A percentile compares a stretch with the other conserved stretches of the same genome.
phyloP scores from a whole-genome alignment of 306 rosid genomes.

The Casuarina equisetifolia region DNA sequence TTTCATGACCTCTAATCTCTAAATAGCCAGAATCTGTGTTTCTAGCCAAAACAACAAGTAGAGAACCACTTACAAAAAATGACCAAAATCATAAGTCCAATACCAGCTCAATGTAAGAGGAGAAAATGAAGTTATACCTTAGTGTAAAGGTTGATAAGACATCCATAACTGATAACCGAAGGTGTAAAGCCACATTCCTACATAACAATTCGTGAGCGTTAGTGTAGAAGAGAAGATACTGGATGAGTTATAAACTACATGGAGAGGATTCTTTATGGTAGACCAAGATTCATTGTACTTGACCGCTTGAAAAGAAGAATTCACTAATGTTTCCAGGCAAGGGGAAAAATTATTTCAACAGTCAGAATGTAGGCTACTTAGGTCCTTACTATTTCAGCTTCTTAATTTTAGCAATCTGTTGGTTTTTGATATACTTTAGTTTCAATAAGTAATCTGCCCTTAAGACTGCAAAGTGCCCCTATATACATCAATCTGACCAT shows the following conservation, averaged over 20 bases:
- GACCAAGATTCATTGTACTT: background rate
- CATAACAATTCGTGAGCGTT: constrained; percentile 20
- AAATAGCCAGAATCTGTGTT: background rate
- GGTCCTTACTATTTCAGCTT: background rate
- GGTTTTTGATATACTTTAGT: background rate
- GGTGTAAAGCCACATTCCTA: constrained; percentile 98
- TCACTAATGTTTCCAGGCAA: background rate
- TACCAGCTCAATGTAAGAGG: constrained; percentile 17
- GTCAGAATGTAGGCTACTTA: background rate
- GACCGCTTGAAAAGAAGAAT: background rate
- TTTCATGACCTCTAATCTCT: background rate
- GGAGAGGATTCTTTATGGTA: background rate
- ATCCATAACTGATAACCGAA: constrained; percentile 85
- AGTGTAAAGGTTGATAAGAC: constrained; percentile 82
- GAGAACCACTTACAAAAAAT: constrained; percentile 1
- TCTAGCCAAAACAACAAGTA: background rate
- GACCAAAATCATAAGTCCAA: background rate
- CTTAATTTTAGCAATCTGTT: background rate
- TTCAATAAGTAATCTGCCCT: background rate
- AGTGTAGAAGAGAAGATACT: constrained; percentile 16
- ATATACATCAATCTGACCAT: background rate
- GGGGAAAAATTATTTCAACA: background rate
- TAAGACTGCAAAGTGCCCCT: background rate
- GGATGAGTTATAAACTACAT: background rate
- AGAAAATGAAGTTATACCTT: constrained; percentile 54